Evolutionary conservation across 495 filamentous ascomycete genomes (phyloP), one percentile per base, ranked within the genome.

Genomic region (Evansstolkia leycettana): DNA sequence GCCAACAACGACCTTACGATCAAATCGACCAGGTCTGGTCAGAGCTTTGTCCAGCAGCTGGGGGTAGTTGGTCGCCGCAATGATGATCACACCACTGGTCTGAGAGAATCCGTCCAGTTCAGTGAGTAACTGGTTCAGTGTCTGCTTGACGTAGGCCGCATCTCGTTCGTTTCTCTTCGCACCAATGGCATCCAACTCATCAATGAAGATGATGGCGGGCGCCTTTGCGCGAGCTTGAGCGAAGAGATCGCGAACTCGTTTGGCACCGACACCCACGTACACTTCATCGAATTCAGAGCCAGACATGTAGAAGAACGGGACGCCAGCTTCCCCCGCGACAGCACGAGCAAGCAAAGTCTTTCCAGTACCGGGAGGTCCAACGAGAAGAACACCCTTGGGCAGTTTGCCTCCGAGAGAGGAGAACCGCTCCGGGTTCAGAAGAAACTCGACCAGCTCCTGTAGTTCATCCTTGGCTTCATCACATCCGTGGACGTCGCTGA

Each of bases 231-330:
- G 86, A 32, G 90, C 90, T 31, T 80, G 75, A 32, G 63, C 65
- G 62, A 98, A 98, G n/a, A 98, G 73, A 38, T 98, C 90, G 30
- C 90, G 84, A 28, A 98, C 90, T 51, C 90, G 84, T 66, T 96
- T 96, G 31, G 90, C 90, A 47, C 90, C 90, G 35, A 98, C 92
- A 47, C 90, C 90, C 16, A 98, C 92, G 48, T 94, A 98, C 27
- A 98, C 82, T 56, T 98, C 90, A 50, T 98, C 90, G 51, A 98
- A 98, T 55, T 98, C 92, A 38, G 82, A 88, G 17, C 90, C 90
- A 45, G 92, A 96, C 89, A 98, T 95, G 70, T 90, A 96, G 72
- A 95, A 98, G 72, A 95, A 96, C 1, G 90, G 90, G 14, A 96
- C 92, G 39, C 90, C 90, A 28, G 90, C 86, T 65, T 98, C 90